Evolutionary conservation across 305 asterid genomes (phyloP).

Genomic region (Solanum hybrid): DNA sequence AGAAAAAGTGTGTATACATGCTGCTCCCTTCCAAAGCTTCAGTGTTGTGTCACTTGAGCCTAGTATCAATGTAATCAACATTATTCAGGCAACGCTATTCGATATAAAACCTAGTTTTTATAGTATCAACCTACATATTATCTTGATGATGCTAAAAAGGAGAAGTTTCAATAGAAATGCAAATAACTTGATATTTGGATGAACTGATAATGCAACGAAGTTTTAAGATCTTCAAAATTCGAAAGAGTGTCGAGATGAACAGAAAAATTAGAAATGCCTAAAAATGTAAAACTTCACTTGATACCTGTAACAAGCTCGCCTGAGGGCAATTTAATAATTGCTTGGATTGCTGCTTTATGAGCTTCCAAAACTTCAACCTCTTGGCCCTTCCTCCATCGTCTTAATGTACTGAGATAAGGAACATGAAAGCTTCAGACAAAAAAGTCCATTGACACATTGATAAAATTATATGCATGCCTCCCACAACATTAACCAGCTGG

Average conservation of each 20-base stretch:
- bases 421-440: background rate
- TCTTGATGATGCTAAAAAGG: background rate
- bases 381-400: conserved; percentile 86
- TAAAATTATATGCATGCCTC: background rate
- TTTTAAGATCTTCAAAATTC: background rate
- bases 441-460: background rate
- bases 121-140: background rate
- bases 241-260: background rate
- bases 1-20: conserved; percentile 55
- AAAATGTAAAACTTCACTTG: background rate
- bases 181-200: background rate
- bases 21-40: conserved; percentile 89
- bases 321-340: conserved; percentile 74
- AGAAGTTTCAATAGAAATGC: background rate
- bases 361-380: conserved; percentile 79
- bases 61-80: conserved; percentile 24
- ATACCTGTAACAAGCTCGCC: conserved; percentile 89
- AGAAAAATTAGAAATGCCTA: background rate
- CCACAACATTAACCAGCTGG: background rate
- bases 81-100: background rate
- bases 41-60: conserved; percentile 89
- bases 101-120: background rate
- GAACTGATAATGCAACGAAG: background rate
- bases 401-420: conserved; percentile 45
- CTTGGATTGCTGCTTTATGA: conserved; percentile 71